These are phyloP conservation scores for Trypanosoma boissoni DNA, from an alignment of 208 protist species.

Conservation along the genomic window DNA sequence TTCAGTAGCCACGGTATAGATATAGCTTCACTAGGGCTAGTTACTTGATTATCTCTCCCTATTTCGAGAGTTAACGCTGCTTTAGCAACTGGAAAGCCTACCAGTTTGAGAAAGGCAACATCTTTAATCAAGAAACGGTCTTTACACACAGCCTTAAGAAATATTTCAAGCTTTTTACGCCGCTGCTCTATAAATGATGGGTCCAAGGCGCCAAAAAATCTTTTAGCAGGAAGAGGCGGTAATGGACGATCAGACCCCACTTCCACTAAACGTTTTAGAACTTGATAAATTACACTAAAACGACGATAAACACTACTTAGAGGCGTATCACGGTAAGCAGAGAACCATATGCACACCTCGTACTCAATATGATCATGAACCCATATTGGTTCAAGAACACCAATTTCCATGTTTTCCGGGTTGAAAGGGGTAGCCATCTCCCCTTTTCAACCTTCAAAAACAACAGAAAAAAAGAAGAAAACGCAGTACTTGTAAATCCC, in stretches of 20 bases:
- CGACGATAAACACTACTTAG: slow-evolving; percentile 21
- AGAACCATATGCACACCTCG: slow-evolving; percentile 21
- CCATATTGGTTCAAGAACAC: slow-evolving; percentile 18
- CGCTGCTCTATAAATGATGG: slow-evolving; percentile 26
- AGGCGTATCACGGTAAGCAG: not conserved
- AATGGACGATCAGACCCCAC: slow-evolving; percentile 19
- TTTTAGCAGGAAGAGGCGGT: slow-evolving; percentile 24
- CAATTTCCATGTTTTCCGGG: slow-evolving; percentile 18
- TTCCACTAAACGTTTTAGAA: slow-evolving; percentile 23
- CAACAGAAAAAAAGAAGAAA: slow-evolving; percentile 3
- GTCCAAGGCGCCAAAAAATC: slow-evolving; percentile 20
- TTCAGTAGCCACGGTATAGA: not conserved
- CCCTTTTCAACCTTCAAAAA: not conserved
- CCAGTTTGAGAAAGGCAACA: slow-evolving; percentile 16
- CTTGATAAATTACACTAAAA: slow-evolving; percentile 32
- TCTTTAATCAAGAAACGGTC: slow-evolving; percentile 24
- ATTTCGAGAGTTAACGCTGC: slow-evolving; percentile 1
- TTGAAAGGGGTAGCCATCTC: slow-evolving; percentile 4
- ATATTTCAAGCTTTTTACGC: slow-evolving; percentile 22
- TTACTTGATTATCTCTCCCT: not conserved
- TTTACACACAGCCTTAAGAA: slow-evolving; percentile 19
- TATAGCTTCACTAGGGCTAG: not conserved
- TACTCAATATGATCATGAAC: slow-evolving; percentile 17
- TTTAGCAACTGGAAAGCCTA: slow-evolving; percentile 25
- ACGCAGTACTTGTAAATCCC: no score